Conservation (phyloP, 2,329 filamentous ascomycete species). For the Biscogniauxia sp. region DNA sequence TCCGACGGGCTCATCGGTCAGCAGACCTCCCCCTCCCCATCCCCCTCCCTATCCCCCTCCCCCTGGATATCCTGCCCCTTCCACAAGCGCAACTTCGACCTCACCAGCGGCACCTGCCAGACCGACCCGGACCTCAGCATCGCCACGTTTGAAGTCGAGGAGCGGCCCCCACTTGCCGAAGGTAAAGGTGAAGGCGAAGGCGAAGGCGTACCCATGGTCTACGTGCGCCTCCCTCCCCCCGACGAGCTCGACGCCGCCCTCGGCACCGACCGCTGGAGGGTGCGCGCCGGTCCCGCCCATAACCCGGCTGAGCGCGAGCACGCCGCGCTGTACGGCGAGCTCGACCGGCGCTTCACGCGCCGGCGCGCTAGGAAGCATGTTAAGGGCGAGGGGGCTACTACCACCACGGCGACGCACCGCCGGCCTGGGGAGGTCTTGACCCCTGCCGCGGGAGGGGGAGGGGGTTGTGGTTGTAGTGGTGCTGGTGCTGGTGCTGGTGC, state of each 20-base stretch:
- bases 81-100: conserved; percentile 87
- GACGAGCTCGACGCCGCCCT: conserved; percentile 77
- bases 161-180: conserved; percentile 66
- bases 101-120: conserved; percentile 68
- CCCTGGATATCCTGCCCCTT: conserved; percentile 87
- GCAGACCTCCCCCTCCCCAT: conserved; percentile 25
- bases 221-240: conserved; percentile 75
- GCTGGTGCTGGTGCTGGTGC: conserved; percentile 38
- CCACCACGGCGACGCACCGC: conserved; percentile 15
- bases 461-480: too few relatives aligned
- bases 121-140: conserved; percentile 76
- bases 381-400: background rate
- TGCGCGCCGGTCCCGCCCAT: conserved; percentile 54
- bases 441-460: too few relatives aligned
- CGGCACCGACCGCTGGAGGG: conserved; percentile 75
- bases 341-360: conserved; percentile 47
- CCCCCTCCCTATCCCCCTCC: conserved; percentile 20
- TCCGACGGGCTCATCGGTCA: conserved; percentile 82
- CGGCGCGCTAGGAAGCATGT: conserved; percentile 28
- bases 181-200: too few relatives aligned
- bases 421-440: conserved; percentile 39
- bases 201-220: conserved; percentile 55
- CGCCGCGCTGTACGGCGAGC: conserved; percentile 39
- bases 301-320: conserved; percentile 47
- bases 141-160: conserved; percentile 77